These are phyloP conservation scores for Suhomyces wounanorum DNA, from an alignment of 1,139 yeast species.

Conservation along the genomic window DNA sequence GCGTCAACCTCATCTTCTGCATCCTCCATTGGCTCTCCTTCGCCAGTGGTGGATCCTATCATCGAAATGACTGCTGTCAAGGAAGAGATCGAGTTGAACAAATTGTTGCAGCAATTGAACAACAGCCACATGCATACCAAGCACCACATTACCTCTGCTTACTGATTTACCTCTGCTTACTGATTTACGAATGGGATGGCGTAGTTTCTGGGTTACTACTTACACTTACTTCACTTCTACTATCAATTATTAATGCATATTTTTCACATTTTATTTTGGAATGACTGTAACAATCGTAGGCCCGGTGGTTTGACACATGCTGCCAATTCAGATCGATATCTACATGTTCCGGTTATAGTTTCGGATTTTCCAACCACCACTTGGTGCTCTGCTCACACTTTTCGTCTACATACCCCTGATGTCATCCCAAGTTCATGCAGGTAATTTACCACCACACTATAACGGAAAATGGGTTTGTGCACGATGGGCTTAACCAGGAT, in stretches of 20 bases:
- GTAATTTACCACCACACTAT: neutral
- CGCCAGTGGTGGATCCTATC: constrained; percentile 35
- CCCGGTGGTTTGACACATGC: too few species aligned
- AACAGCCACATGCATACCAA: constrained; percentile 7
- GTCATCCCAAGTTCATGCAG: neutral
- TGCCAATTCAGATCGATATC: too few species aligned
- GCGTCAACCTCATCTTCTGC: constrained; percentile 10
- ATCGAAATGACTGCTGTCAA: constrained; percentile 45
- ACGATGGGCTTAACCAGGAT: neutral
- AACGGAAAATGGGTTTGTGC: neutral
- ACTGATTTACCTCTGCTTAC: constrained; percentile 3
- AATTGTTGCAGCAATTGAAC: constrained; percentile 31
- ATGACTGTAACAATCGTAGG: neutral
- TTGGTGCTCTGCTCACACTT: neutral
- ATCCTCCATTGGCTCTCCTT: constrained; percentile 11
- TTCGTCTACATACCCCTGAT: too few species aligned
- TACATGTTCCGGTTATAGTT: neutral
- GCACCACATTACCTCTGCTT: constrained; percentile 3
- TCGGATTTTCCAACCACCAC: neutral
- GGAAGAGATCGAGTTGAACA: constrained; percentile 43
- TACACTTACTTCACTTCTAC: neutral
- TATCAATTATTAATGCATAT: neutral
- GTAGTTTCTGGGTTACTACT: constrained; percentile 11
- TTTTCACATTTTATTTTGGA: neutral
- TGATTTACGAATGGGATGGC: constrained; percentile 2